A percentile compares a stretch with the other conserved stretches of the same genome.
These are phyloP conservation scores for Penicillium psychrosexuale DNA, from an alignment of 2,329 filamentous ascomycete species.

Conservation along the genomic window DNA sequence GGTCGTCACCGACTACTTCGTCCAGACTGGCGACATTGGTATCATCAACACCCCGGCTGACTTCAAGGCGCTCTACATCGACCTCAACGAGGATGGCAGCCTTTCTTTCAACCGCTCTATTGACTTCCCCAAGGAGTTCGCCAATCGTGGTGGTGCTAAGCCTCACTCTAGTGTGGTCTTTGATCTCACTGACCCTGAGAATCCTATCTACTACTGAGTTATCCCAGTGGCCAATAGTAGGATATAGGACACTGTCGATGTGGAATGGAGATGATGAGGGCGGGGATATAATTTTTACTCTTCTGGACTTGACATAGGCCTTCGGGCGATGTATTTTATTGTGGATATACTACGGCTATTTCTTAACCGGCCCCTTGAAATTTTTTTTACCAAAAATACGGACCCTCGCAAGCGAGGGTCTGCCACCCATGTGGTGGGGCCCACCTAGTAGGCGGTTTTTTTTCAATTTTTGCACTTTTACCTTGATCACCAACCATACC, in stretches of 20 bases:
- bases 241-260: not conserved
- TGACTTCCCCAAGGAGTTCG: constrained; percentile 55
- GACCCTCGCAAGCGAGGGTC: too few species aligned
- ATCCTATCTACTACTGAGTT: constrained; percentile 40
- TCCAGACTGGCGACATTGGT: constrained; percentile 60
- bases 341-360: not conserved
- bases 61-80: constrained; percentile 62
- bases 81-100: constrained; percentile 54
- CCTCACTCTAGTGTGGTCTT: constrained; percentile 57
- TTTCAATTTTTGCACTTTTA: too few species aligned
- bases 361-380: too few species aligned
- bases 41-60: constrained; percentile 61
- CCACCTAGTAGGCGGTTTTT: too few species aligned
- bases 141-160: constrained; percentile 55
- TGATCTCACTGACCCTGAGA: constrained; percentile 54
- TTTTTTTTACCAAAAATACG: too few species aligned
- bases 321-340: not conserved
- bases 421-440: too few species aligned
- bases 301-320: not conserved
- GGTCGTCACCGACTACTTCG: constrained; percentile 64
- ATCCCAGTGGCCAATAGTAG: too few species aligned
- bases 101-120: constrained; percentile 60
- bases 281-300: not conserved
- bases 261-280: not conserved
- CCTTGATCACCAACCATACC: too few species aligned